Evolutionary conservation across 306 rosid genomes (phyloP), one percentile per base, ranked within the genome.

Genomic region (Ceratonia siliqua): DNA sequence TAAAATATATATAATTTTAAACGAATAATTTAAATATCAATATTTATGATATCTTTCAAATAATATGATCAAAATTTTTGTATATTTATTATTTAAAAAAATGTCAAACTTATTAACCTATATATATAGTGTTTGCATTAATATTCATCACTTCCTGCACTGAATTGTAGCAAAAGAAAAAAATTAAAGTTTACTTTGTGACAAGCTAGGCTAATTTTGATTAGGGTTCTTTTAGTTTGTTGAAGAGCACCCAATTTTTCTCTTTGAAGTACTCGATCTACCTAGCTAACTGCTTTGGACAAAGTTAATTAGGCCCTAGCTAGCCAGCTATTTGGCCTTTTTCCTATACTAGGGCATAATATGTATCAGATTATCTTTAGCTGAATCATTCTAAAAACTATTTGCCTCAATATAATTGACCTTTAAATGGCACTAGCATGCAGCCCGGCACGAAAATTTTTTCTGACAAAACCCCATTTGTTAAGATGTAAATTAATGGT

Each of bases 391-490:
- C 52, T 21, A 2, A 6, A 21, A 63, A 6, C 39, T 22, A 39
- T 25, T 22, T 63, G 11, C 70, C 33, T 35, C 9, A n/a, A n/a
- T n/a, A n/a, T n/a, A 35, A 35, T 18, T 10, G 15, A 6, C 43
- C 24, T 78, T 62, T 74, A 48, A 69, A 36, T 58, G 75, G 41
- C 13, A 38, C 48, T 41, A 42, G 79, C n/a, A n/a, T n/a, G n/a
- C 68, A 80, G 74, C 79, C 56, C 38, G 58, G 58, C 45, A 25
- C 15, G 53, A 82, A 21, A 41, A 64, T 30, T 6, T 45, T 33
- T 63, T 55, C 83, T 74, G 81, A 79, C 72, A 69, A 17, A 41
- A 30, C 33, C 42, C 39, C 75, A 62, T 53, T 62, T 57, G 59
- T 28, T 57, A 24, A 82, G 72, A 74, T 70, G 75, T 21, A 70